Base-by-base conservation (phyloP, 805 yeast genomes). In the Starmera dryadoides region DNA sequence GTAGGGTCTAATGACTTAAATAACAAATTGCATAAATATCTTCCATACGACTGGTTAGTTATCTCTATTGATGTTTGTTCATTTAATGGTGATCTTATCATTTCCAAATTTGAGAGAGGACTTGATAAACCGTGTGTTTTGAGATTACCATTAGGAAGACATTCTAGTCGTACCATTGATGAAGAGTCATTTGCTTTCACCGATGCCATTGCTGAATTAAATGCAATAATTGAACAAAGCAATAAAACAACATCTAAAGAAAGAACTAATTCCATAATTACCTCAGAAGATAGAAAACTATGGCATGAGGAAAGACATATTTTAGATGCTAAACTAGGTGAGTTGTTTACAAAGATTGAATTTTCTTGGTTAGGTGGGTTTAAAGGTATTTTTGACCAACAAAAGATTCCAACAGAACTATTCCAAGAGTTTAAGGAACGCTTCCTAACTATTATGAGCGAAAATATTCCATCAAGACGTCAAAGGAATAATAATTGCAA, bases 291-390 rank as follows among this genome's bases (percentile, higher is more conserved):
- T 23, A 67, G 87, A 36, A 71, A 69, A 34, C 46, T 62, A 7
- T 91, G 97, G 96, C 93, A 97, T 95, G 68, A 69, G 31, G 62
- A 64, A 22, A 63, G 97, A 36, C 75, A 74, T 40, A 60, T 58
- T 0, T 62, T 88, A 15, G 96, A 91, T 56, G 55, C 63, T 9
- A 58, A 70, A 35, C 52, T 91, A 38, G 56, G 69, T 30, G 58
- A 56, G 2, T 57, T 88, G n/a, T 54, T 91, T n/a, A 49, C 55
- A 1, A 64, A 64, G 25, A 70, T 86, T 8, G 91, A 86, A 39
- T 56, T 57, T 18, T 62, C 64, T 40, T 86, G 96, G 89, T 62
- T 91, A 29, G 87, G 91, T 12, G 94, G 91, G 0, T 84, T 87
- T 47, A 62, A 62, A 38, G 80, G 88, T 0, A 52, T 86, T 3